Base-by-base conservation (phyloP, 75 land plant species). In the Adiantum capillusveneris region DNA sequence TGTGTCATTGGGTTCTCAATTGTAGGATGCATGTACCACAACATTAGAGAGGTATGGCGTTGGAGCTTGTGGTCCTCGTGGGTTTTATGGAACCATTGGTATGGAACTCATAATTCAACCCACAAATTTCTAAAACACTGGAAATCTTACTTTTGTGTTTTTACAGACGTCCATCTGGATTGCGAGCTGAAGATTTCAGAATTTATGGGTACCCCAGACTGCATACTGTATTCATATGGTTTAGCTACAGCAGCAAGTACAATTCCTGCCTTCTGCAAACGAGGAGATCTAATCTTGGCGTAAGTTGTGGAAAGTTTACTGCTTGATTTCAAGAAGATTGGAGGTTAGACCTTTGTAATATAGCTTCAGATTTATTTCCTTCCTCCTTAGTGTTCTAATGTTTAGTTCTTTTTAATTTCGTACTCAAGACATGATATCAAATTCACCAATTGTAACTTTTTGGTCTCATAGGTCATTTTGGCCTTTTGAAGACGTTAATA, bases 1-100 rank as follows among this genome's bases (percentile, higher is more conserved):
- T n/a, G n/a, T n/a, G n/a, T n/a, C n/a, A n/a, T n/a, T n/a, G n/a
- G 3, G 37, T 34, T 34, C 9, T 34, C 9, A 34, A 3, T 53
- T 50, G 63, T 76, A 94, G 98, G 96, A 86, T 50, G 71, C 98
- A 61, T 94, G 96, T 58, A 73, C 77, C 17, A 52, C 79, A 48
- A 63, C 96, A 3, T 53, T 94, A 63, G 83, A 90, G 69, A 94
- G 86, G 70, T 94, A 90, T 73, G 98, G 98, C 60, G 98, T 94
- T 63, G 98, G 98, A 55, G 83, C 98, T 29, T 86, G 91, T 84
- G 96, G 98, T 42, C 96, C 98, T 39, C 98, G 98, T 73, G 91
- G 87, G 7, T 94, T 94, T 58, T 94, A 89, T 75, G 98, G 98
- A 31, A 94, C 98, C 45, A 90, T 94, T 48, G 98, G 98, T 94